Conservation (phyloP, 495 filamentous ascomycete species). For the Letharia columbiana region DNA sequence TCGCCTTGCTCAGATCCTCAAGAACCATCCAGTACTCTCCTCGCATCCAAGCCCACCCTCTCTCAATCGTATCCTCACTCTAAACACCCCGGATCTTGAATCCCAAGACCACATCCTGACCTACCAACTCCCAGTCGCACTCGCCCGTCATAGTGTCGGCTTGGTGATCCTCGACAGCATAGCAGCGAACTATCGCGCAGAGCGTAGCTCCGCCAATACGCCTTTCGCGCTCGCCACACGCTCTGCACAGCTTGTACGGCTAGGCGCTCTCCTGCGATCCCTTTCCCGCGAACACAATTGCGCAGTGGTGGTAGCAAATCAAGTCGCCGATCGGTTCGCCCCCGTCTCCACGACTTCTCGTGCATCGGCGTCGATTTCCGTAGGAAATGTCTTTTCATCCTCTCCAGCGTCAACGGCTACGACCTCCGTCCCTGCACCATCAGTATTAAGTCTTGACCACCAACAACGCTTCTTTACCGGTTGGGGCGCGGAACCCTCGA, state of each 20-base stretch:
- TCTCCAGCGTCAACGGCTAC: constrained; percentile 21
- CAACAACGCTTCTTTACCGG: constrained; percentile 92
- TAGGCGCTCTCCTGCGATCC: constrained; percentile 68
- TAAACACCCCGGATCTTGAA: constrained; percentile 85
- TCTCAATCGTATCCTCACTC: constrained; percentile 60
- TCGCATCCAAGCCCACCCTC: constrained; percentile 43
- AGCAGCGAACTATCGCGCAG: constrained; percentile 88
- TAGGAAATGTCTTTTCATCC: constrained; percentile 15
- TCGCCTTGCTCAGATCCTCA: constrained; percentile 69
- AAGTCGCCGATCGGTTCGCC: constrained; percentile 85
- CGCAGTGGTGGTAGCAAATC: constrained; percentile 87
- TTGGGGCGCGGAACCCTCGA: constrained; percentile 61
- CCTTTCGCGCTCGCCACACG: constrained; percentile 38
- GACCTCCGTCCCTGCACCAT: constrained; percentile 18
- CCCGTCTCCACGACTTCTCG: constrained; percentile 13
- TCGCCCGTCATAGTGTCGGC: constrained; percentile 63
- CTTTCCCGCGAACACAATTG: constrained; percentile 63
- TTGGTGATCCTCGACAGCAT: constrained; percentile 83
- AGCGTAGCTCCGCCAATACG: constrained; percentile 46
- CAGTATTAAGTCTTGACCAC: constrained; percentile 58
- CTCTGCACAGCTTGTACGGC: constrained; percentile 58
- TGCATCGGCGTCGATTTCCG: constrained; percentile 2
- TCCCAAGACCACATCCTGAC: constrained; percentile 89
- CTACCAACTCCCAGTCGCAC: constrained; percentile 83
- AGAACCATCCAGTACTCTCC: constrained; percentile 47